Evolutionary conservation across 2,329 filamentous ascomycete genomes (phyloP).

Genomic region (Emergomyces africanus): DNA sequence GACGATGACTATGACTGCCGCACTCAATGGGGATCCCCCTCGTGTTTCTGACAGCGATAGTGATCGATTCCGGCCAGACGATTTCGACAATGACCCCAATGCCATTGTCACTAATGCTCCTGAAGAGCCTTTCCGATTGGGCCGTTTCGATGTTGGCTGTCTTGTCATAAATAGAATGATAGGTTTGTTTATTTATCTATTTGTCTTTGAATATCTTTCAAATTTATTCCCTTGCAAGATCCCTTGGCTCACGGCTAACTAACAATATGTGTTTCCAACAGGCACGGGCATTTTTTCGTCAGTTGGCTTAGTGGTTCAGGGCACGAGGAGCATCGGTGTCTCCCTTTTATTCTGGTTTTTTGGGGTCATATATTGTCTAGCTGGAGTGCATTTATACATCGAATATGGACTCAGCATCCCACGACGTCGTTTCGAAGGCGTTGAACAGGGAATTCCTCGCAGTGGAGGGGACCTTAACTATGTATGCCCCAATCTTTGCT

Average conservation of each 20-base stretch:
- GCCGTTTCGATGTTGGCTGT: constrained; percentile 8
- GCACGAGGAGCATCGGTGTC: constrained; percentile 9
- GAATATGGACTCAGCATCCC: constrained; percentile 11
- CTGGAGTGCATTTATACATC: constrained; percentile 10
- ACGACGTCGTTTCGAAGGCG: constrained; percentile 1
- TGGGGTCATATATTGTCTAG: constrained; percentile 8
- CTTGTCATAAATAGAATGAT: constrained; percentile 11
- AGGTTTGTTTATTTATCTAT: constrained; percentile 3
- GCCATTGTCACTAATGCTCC: constrained; percentile 5
- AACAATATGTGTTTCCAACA: neutral
- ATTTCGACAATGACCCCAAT: neutral
- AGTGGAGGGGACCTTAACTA: constrained; percentile 13
- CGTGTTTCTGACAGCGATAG: constrained; percentile 3
- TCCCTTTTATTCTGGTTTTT: constrained; percentile 12
- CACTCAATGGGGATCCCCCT: neutral
- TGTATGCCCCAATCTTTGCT: constrained; percentile 1
- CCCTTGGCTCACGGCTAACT: neutral
- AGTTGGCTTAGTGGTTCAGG: constrained; percentile 8
- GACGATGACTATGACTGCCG: neutral
- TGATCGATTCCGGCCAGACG: neutral
- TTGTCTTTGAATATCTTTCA: neutral
- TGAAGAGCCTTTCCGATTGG: constrained; percentile 9
- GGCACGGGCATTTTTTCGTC: constrained; percentile 12
- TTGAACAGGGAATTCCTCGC: constrained; percentile 7
- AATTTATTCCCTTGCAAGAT: neutral